phyloP scores from a whole-genome alignment of 257 asterid species.

The Hygrophila difformis region DNA sequence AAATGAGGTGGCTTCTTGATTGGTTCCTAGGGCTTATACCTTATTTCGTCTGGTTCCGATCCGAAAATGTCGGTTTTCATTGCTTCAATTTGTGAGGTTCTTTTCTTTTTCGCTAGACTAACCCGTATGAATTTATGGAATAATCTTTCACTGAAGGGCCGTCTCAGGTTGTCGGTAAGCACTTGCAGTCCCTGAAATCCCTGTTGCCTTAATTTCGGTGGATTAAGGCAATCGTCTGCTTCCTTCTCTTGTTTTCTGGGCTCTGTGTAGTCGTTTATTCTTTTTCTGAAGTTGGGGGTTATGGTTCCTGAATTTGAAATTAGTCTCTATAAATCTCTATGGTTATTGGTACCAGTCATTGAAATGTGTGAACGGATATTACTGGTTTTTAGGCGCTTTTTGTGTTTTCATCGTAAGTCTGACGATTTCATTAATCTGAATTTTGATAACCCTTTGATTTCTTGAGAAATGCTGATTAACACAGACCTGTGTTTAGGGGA shows the following conservation, averaged over 20 bases:
- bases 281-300: slow-evolving; percentile 2
- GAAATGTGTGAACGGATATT: not conserved
- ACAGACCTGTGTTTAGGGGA: not conserved
- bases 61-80: too few relatives aligned
- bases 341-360: slow-evolving; percentile 1
- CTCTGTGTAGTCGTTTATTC: slow-evolving; percentile 1
- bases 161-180: slow-evolving; percentile 60
- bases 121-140: too few relatives aligned
- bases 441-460: not conserved
- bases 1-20: too few relatives aligned
- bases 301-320: slow-evolving; percentile 10
- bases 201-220: too few relatives aligned
- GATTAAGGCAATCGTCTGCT: too few relatives aligned
- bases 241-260: not conserved
- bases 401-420: not conserved
- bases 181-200: too few relatives aligned
- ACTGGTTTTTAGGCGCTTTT: slow-evolving; percentile 4
- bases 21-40: too few relatives aligned
- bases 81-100: too few relatives aligned
- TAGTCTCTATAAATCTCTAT: not conserved
- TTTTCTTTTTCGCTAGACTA: too few relatives aligned
- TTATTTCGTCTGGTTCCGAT: too few relatives aligned
- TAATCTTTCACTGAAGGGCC: slow-evolving; percentile 69
- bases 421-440: not conserved
- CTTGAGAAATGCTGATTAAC: slow-evolving; percentile 4